A percentile compares a stretch with the other conserved stretches of the same genome.
These are phyloP conservation scores for Globisporangium spiculum DNA, from an alignment of 352 stramenopile species.

Conservation along the genomic window DNA sequence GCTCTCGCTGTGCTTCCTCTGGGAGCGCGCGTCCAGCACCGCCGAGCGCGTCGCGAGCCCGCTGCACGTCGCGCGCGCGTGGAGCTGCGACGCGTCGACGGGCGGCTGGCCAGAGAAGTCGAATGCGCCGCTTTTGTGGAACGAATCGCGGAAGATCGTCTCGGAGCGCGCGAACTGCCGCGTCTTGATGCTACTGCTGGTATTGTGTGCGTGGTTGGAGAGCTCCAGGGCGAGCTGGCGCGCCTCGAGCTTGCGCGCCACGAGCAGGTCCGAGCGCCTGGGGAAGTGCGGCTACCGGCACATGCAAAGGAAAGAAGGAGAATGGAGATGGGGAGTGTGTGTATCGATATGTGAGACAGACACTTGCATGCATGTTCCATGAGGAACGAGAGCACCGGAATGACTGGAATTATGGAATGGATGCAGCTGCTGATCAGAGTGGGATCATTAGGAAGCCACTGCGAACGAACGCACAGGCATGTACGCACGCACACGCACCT, in stretches of 20 bases:
- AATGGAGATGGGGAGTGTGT: background rate
- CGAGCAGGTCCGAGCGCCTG: slow-evolving; percentile 46
- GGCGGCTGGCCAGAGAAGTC: slow-evolving; percentile 23
- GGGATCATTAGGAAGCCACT: background rate
- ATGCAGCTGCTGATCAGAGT: background rate
- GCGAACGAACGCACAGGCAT: background rate
- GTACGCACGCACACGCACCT: slow-evolving; percentile 20
- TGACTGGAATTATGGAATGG: background rate
- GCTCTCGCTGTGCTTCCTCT: slow-evolving; percentile 31
- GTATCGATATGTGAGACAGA: slow-evolving; percentile 7
- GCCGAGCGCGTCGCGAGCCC: slow-evolving; percentile 36
- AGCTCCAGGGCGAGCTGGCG: slow-evolving; percentile 34
- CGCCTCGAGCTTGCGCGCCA: slow-evolving; percentile 40
- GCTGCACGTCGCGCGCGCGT: slow-evolving; percentile 34
- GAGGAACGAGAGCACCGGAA: background rate
- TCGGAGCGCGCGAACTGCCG: slow-evolving; percentile 41
- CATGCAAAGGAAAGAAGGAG: background rate
- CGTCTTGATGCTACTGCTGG: background rate
- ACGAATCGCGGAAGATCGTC: slow-evolving; percentile 47
- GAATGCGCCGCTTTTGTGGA: slow-evolving; percentile 48
- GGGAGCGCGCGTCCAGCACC: slow-evolving; percentile 30
- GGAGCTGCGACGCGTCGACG: slow-evolving; percentile 29
- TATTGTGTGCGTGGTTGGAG: background rate
- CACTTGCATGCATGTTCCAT: background rate
- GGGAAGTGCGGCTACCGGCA: slow-evolving; percentile 31